Evolutionary conservation across 805 yeast species (phyloP).

Genomic region (Candida cerambycidarum): DNA sequence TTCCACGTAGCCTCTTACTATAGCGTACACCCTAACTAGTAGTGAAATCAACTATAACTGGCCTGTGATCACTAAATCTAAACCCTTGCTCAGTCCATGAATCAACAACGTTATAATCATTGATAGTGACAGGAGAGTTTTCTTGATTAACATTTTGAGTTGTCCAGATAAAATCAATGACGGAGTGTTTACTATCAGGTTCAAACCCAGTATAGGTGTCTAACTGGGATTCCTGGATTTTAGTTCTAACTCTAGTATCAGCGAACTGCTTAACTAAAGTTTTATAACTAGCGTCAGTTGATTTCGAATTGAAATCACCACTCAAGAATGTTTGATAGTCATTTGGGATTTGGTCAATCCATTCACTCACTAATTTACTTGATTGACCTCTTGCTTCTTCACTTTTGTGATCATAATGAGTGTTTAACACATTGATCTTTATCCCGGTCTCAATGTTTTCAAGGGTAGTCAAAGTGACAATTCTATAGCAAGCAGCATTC

Average conservation of each 20-base stretch:
- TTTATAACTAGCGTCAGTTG: slow-evolving; percentile 22
- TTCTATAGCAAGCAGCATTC: slow-evolving; percentile 41
- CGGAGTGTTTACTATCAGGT: slow-evolving; percentile 18
- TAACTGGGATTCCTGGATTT: slow-evolving; percentile 17
- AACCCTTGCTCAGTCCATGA: slow-evolving; percentile 32
- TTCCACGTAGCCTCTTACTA: too few relatives aligned
- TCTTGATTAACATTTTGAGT: slow-evolving; percentile 25
- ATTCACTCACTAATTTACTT: slow-evolving; percentile 43
- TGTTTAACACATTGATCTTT: slow-evolving; percentile 37
- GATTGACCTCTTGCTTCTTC: slow-evolving; percentile 45
- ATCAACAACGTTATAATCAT: slow-evolving; percentile 32
- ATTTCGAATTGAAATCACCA: slow-evolving; percentile 56
- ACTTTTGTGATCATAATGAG: slow-evolving; percentile 54
- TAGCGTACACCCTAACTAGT: too few relatives aligned
- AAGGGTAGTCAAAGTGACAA: slow-evolving; percentile 39
- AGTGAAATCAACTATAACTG: slow-evolving; percentile 23
- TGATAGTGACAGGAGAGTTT: slow-evolving; percentile 17
- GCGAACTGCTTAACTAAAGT: slow-evolving; percentile 26
- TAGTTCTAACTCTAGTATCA: slow-evolving; percentile 32
- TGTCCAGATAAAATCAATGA: slow-evolving; percentile 40
- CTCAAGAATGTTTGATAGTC: slow-evolving; percentile 42
- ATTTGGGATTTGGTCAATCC: slow-evolving; percentile 31
- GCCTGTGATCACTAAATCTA: slow-evolving; percentile 49
- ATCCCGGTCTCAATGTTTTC: slow-evolving; percentile 16
- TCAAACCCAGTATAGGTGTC: slow-evolving; percentile 44